phyloP scores from a whole-genome alignment of 1,284 basidiomycete species.

The Leccinum pachyderme region DNA sequence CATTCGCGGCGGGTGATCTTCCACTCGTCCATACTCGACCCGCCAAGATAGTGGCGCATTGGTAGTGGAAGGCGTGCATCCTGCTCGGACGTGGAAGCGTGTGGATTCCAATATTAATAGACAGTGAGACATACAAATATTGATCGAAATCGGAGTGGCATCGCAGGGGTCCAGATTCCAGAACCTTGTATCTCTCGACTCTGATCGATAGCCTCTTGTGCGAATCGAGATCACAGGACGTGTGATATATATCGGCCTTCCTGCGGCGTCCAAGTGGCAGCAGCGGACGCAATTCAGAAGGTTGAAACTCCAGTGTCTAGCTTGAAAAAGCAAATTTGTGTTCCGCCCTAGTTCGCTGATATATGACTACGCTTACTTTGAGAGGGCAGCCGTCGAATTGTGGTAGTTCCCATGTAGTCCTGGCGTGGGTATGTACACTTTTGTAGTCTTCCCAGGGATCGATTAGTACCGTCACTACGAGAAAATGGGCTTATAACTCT shows the following conservation, averaged over 20 bases:
- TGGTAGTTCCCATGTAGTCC: neutral
- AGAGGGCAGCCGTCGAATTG: neutral
- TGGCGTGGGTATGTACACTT: neutral
- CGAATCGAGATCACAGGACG: constrained; percentile 4
- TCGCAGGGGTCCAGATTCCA: neutral
- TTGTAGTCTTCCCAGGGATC: constrained; percentile 17
- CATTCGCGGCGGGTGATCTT: neutral
- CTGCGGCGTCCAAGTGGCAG: constrained; percentile 7
- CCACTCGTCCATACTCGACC: neutral
- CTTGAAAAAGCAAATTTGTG: constrained; percentile 5
- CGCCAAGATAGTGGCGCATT: neutral
- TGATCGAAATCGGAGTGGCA: neutral
- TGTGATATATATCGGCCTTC: neutral
- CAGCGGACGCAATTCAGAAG: neutral
- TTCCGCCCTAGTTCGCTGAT: neutral
- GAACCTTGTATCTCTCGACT: constrained; percentile 1
- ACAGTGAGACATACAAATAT: constrained; percentile 3
- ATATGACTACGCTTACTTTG: neutral
- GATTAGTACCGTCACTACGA: neutral
- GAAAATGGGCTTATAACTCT: constrained; percentile 27
- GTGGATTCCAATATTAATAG: constrained; percentile 14
- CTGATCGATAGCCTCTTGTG: neutral
- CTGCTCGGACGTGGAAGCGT: neutral
- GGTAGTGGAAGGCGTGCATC: neutral
- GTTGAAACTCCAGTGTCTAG: neutral